Conservation (phyloP, 805 yeast genomes). For the Candida anglica region DNA sequence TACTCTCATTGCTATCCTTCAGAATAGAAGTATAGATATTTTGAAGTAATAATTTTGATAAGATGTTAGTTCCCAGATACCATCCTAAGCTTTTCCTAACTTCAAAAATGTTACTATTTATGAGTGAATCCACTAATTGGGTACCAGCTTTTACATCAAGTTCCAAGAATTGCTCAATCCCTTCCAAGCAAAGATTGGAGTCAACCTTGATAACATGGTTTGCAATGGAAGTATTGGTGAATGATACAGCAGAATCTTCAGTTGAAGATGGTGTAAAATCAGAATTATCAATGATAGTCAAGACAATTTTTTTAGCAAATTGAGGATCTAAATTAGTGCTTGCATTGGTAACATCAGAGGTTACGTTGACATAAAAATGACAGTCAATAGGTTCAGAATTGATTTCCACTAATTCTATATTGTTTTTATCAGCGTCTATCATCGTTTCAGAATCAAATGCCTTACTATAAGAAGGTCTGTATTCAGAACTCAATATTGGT, state of each 20-base stretch:
- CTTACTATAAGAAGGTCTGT: constrained; percentile 19
- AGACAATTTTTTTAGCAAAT: constrained; percentile 18
- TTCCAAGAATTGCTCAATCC: constrained; percentile 24
- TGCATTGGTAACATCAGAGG: constrained; percentile 13
- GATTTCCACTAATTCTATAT: constrained; percentile 19
- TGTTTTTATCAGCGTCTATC: constrained; percentile 9
- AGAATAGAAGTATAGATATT: constrained; percentile 13
- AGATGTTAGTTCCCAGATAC: constrained; percentile 19
- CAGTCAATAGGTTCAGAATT: constrained; percentile 17
- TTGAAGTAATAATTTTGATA: constrained; percentile 13
- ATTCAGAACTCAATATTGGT: constrained; percentile 24
- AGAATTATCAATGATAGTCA: constrained; percentile 35
- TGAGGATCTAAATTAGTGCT: constrained; percentile 9
- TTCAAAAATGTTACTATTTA: constrained; percentile 34
- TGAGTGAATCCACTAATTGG: constrained; percentile 23
- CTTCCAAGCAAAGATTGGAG: constrained; percentile 19
- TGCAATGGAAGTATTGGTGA: constrained; percentile 9
- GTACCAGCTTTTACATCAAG: constrained; percentile 29
- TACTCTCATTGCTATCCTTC: constrained; percentile 7
- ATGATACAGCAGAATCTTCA: constrained; percentile 23
- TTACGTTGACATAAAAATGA: constrained; percentile 19
- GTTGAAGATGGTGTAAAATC: constrained; percentile 34
- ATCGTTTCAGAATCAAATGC: constrained; percentile 4
- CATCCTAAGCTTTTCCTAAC: constrained; percentile 26
- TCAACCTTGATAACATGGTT: constrained; percentile 31